Evolutionary conservation across 1,284 basidiomycete species (phyloP), one percentile per base, ranked within the genome.

Genomic region (Takashimella koratensis): DNA sequence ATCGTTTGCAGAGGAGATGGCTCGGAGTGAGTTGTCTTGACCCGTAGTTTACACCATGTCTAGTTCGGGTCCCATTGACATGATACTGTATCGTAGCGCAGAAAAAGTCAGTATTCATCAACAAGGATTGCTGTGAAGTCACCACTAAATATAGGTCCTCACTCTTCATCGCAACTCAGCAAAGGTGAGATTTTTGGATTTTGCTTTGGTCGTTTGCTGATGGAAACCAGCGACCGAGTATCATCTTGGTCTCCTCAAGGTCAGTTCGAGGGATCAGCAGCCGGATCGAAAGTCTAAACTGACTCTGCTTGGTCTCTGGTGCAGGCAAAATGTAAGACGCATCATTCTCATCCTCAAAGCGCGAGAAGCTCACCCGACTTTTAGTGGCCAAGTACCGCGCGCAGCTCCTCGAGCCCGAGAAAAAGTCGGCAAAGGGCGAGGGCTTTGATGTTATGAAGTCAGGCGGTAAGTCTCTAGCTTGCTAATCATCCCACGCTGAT

Each of bases 381-480:
- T 22, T 3, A 73, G 67, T 97, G 26, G 93, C 93, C 4, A 86
- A 90, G 55, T 94, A 94, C 74, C 84, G 92, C 43, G 89, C 89
- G 2, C 90, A 95, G 67, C 82, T 94, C 11, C 83, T 94, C 4
- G 91, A 95, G 70, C 90, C 91, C 0, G 77, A 86, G 1, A 80
- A 85, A 45, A 88, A 87, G 13, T 83, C 87, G 20, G 85, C 87
- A 21, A 82, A 83, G 22, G 93, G 93, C 26, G 84, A 88, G 59
- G 93, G 92, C 0, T 95, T 95, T 60, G 91, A 95, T 66, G 92
- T 97, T 1, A 86, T 93, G 75, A 96, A 96, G 74, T 89, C 89
- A 20, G 92, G 92, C 57, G 78, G 78, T 78, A 47, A 40, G 74
- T 66, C 3, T 16, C 5, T 5, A 43, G 5, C 10, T 45, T 22